Evolutionary conservation across 805 yeast species (phyloP).

Genomic region (Zygoascus biomembranicola): DNA sequence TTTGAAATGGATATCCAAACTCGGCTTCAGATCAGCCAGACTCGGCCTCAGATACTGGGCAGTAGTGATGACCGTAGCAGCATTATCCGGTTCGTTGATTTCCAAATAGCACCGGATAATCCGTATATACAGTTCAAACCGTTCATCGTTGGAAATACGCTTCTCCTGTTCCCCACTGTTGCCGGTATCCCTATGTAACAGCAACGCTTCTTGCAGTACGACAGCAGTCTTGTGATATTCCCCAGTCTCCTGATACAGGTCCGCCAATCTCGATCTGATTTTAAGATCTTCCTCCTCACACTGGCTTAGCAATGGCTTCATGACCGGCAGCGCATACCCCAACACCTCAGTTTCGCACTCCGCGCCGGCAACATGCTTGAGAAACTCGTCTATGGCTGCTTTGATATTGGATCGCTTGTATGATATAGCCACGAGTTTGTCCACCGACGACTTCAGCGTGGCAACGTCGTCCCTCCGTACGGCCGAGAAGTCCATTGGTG

Average conservation of each 20-base stretch:
- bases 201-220: conserved; percentile 18
- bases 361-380: conserved; percentile 8
- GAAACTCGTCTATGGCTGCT: conserved; percentile 10
- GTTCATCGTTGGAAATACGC: conserved; percentile 16
- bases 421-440: not conserved
- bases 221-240: conserved; percentile 19
- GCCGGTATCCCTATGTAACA: conserved; percentile 1
- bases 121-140: conserved; percentile 19
- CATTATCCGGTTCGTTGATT: conserved; percentile 20
- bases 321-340: not conserved
- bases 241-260: conserved; percentile 14
- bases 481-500: not conserved
- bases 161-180: conserved; percentile 1
- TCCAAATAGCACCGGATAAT: conserved; percentile 23
- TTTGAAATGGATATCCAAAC: conserved; percentile 19
- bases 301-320: conserved; percentile 14
- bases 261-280: conserved; percentile 21
- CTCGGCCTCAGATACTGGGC: conserved; percentile 20
- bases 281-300: conserved; percentile 20
- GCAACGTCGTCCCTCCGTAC: not conserved
- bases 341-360: not conserved
- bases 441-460: not conserved
- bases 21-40: conserved; percentile 9
- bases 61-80: conserved; percentile 20
- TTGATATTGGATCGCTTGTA: not conserved